These are phyloP conservation scores for Mariannaea sp. DNA, from an alignment of 2,329 filamentous ascomycete species.

Conservation along the genomic window DNA sequence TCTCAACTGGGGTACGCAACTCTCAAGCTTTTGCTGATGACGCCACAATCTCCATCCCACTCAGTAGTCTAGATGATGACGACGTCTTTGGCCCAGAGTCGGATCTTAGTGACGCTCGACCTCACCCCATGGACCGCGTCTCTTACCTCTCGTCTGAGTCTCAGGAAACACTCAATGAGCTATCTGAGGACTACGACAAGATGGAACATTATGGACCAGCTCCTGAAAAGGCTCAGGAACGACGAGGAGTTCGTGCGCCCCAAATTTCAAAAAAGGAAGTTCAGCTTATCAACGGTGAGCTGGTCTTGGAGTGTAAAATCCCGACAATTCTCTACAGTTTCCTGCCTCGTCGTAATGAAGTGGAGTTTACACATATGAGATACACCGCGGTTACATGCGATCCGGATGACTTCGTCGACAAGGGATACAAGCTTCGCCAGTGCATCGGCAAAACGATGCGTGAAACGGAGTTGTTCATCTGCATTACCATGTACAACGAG, in stretches of 20 bases:
- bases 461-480: constrained; percentile 95
- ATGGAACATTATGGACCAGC: constrained; percentile 85
- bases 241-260: constrained; percentile 82
- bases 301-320: constrained; percentile 98
- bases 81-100: constrained; percentile 74
- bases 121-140: constrained; percentile 55
- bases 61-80: constrained; percentile 61
- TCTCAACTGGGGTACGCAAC: constrained; percentile 60
- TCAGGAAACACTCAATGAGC: constrained; percentile 60
- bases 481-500: constrained; percentile 99
- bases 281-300: constrained; percentile 93
- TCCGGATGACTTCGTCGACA: constrained; percentile 87
- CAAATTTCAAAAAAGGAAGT: constrained; percentile 95
- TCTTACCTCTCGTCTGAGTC: constrained; percentile 60
- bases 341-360: constrained; percentile 85
- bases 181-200: constrained; percentile 55
- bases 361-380: constrained; percentile 98
- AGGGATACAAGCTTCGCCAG: constrained; percentile 91
- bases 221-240: constrained; percentile 82
- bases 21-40: constrained; percentile 66
- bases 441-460: constrained; percentile 81
- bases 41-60: constrained; percentile 73
- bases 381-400: constrained; percentile 99
- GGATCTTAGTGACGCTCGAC: constrained; percentile 58
- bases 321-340: constrained; percentile 98